Evolutionary conservation across 768 basidiomycete genomes (phyloP).

Genomic region (Jaapia argillacea): DNA sequence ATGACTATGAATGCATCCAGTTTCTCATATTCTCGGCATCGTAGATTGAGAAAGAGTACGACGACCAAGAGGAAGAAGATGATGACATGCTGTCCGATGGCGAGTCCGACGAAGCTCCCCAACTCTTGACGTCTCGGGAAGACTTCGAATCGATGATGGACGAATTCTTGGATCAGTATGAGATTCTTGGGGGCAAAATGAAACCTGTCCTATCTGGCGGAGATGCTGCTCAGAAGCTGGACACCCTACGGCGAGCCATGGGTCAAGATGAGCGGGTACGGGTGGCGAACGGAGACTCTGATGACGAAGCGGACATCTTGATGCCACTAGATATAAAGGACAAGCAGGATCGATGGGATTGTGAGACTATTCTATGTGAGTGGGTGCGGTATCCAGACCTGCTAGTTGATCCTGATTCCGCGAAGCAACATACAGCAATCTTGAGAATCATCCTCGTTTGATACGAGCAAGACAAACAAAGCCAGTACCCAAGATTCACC

Average conservation of each 20-base stretch:
- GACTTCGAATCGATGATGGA: conserved; percentile 90
- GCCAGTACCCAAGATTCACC: conserved; percentile 49
- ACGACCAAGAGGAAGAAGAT: conserved; percentile 36
- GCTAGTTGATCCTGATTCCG: conserved; percentile 3
- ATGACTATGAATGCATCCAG: neutral
- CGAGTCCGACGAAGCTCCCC: conserved; percentile 54
- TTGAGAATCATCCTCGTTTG: conserved; percentile 92
- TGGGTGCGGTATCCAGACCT: conserved; percentile 6
- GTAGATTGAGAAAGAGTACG: conserved; percentile 80
- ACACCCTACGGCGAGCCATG: conserved; percentile 68
- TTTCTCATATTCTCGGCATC: conserved; percentile 11
- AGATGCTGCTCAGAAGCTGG: conserved; percentile 68
- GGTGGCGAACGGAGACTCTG: conserved; percentile 32
- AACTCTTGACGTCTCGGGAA: conserved; percentile 70
- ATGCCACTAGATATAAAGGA: conserved; percentile 33
- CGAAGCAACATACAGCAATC: conserved; percentile 89
- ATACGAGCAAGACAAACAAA: conserved; percentile 57
- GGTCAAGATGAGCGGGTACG: conserved; percentile 57
- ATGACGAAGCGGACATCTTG: conserved; percentile 34
- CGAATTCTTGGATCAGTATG: conserved; percentile 88
- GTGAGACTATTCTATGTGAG: conserved; percentile 90
- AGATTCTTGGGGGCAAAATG: conserved; percentile 83
- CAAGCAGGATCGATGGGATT: conserved; percentile 85
- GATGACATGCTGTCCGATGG: conserved; percentile 23
- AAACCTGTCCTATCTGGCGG: conserved; percentile 66